These are phyloP conservation scores for Tetragonia tetragonoides DNA, from an alignment of 148 eudicot genomes.

Conservation along the genomic window DNA sequence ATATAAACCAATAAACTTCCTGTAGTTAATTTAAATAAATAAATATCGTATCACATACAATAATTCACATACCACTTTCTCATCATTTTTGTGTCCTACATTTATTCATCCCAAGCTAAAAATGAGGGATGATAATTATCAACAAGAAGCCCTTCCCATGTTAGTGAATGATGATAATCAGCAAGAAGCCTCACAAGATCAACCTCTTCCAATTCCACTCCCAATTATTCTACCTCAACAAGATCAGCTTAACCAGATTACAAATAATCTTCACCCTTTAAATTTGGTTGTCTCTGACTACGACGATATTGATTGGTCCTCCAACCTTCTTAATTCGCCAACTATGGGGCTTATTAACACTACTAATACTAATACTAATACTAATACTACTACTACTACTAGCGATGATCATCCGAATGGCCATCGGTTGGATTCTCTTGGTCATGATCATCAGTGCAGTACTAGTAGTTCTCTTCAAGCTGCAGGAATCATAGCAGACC, in stretches of 20 bases:
- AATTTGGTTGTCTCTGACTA: background rate
- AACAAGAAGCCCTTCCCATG: background rate
- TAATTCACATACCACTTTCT: too few species aligned
- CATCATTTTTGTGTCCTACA: background rate
- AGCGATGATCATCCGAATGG: background rate
- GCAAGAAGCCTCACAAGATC: background rate
- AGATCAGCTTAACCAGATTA: background rate
- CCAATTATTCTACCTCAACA: background rate
- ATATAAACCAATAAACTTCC: too few species aligned
- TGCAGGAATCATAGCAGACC: background rate
- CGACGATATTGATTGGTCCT: slow-evolving; percentile 31
- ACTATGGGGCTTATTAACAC: slow-evolving; percentile 9
- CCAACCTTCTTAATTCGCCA: slow-evolving; percentile 22
- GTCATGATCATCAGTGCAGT: slow-evolving; percentile 10
- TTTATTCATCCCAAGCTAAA: background rate
- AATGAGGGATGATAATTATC: slow-evolving; percentile 6
- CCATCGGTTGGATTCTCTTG: background rate
- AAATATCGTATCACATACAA: too few species aligned
- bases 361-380: background rate
- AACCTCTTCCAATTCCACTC: background rate
- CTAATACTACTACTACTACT: background rate
- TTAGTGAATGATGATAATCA: background rate
- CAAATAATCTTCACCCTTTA: background rate
- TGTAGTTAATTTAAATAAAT: too few species aligned
- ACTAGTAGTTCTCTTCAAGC: background rate